Percentiles rank a stretch among this genome's conserved stretches.
Evolutionary conservation across 192 early-diverging fungal species (phyloP).

Genomic region (Lobosporangium transversale): DNA sequence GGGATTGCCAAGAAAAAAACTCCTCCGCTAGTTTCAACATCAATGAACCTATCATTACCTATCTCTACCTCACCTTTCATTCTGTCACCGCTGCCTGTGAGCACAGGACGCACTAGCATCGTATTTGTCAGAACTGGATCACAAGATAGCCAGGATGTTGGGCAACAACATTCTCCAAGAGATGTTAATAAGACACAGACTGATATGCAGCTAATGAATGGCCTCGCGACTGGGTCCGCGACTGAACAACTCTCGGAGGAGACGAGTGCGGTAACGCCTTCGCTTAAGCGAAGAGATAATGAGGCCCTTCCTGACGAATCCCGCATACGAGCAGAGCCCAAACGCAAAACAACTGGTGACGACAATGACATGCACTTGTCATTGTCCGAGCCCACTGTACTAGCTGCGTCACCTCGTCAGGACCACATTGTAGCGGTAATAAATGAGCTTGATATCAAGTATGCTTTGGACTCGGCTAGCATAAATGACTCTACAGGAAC

Average conservation of each 20-base stretch:
- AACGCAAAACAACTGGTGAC: neutral
- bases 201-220: slow-evolving; percentile 3
- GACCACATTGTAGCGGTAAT: neutral
- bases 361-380: too few species aligned
- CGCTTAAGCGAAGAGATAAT: neutral
- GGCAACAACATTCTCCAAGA: neutral
- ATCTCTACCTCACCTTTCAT: neutral
- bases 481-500: neutral
- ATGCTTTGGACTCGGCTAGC: neutral
- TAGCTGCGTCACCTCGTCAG: neutral
- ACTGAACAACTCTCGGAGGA: neutral
- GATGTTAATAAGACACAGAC: slow-evolving; percentile 1
- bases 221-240: neutral
- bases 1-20: too few species aligned
- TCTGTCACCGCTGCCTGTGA: slow-evolving; percentile 4
- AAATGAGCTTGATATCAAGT: neutral
- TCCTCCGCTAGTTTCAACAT: too few species aligned
- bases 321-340: neutral
- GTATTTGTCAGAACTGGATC: slow-evolving; percentile 13
- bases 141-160: neutral
- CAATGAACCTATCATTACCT: neutral
- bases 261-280: neutral
- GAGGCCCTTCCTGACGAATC: too few species aligned
- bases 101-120: neutral
- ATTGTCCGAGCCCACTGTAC: too few species aligned